These are phyloP conservation scores for Paxillus rubicundulus DNA, from an alignment of 768 basidiomycete species.

Conservation along the genomic window DNA sequence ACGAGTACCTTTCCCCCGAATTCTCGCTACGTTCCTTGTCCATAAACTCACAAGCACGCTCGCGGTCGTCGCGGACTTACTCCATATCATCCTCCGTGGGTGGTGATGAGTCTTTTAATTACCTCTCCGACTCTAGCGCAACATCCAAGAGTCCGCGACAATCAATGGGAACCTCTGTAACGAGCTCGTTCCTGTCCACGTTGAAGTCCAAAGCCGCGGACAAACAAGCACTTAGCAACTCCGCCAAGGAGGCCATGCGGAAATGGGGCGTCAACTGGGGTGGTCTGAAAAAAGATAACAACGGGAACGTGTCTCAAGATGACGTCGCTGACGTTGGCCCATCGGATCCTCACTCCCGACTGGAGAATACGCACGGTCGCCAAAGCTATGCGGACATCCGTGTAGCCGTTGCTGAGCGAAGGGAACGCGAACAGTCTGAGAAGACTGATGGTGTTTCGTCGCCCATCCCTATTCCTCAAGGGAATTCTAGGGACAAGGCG, in stretches of 20 bases:
- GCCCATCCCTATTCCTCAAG: conserved; percentile 36
- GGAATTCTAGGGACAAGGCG: conserved; percentile 21
- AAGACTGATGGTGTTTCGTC: conserved; percentile 19
- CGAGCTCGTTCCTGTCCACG: conserved; percentile 69
- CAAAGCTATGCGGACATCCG: conserved; percentile 72
- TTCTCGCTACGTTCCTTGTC: conserved; percentile 42
- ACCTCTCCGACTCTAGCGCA: conserved; percentile 33
- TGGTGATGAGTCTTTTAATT: conserved; percentile 27
- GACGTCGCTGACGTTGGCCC: conserved; percentile 43
- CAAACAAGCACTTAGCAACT: conserved; percentile 81
- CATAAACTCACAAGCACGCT: conserved; percentile 36
- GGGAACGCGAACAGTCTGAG: conserved; percentile 41
- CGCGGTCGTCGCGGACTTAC: conserved; percentile 35
- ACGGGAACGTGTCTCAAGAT: conserved; percentile 31
- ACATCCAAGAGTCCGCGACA: conserved; percentile 39
- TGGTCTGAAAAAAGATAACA: conserved; percentile 54
- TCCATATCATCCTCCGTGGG: conserved; percentile 35
- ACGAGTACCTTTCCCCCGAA: conserved; percentile 15
- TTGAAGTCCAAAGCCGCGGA: conserved; percentile 75
- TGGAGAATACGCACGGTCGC: conserved; percentile 42
- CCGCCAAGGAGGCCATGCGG: conserved; percentile 85
- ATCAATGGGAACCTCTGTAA: conserved; percentile 36
- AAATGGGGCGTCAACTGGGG: conserved; percentile 91
- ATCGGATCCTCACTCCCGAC: conserved; percentile 34
- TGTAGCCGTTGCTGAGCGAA: conserved; percentile 71